Base-by-base conservation (phyloP, 2,329 filamentous ascomycete genomes). In the Fusarium newnesense region DNA sequence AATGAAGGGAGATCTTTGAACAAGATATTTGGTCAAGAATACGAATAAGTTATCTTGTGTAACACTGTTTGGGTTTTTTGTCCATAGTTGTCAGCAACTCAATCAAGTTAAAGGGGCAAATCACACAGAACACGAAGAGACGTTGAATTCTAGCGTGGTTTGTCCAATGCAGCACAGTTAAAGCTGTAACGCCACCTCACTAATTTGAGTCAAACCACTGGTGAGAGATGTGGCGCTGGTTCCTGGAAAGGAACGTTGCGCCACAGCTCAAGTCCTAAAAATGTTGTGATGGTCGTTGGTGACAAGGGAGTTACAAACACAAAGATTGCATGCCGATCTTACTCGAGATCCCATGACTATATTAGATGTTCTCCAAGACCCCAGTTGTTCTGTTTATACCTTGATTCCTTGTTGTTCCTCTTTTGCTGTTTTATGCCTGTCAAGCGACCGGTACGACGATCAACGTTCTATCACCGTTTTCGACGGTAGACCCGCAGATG, bases 101-200 rank as follows among this genome's bases (percentile, higher is more conserved):
- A 49, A 44, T 56, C 60, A 61, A 56, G 57, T 53, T 52, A 60
- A 73, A 60, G 64, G 64, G 71, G 60, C 64, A 69, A 69, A 74
- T 62, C 67, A 56, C 26, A 36, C 42, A 46, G 60, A 52, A 59
- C 39, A 56, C 30, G 32, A 46, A 52, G 39, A 44, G 34, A 49
- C 26, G 36, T 47, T 36, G 34, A 44, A 52, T 61, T 58, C 59
- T 61, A 68, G 69, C 69, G 66, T 50, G 43, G 59, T 34, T 32
- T 68, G 40, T 28, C 44, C 64, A 64, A 36, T 57, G 49, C 26
- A 60, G 30, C 19, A 37, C 39, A 60, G 40, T 46, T 47, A 9
- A 42, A 60, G 26, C n/a, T 46, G 47, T 44, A 56, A 57, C 65
- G 69, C 69, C 47, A 72, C 56, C 54, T 46, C 37, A 44, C 30